Percentiles rank a stretch among this genome's conserved stretches.
phyloP scores from a whole-genome alignment of 768 basidiomycete genomes.

The Crepidotus variabilis region DNA sequence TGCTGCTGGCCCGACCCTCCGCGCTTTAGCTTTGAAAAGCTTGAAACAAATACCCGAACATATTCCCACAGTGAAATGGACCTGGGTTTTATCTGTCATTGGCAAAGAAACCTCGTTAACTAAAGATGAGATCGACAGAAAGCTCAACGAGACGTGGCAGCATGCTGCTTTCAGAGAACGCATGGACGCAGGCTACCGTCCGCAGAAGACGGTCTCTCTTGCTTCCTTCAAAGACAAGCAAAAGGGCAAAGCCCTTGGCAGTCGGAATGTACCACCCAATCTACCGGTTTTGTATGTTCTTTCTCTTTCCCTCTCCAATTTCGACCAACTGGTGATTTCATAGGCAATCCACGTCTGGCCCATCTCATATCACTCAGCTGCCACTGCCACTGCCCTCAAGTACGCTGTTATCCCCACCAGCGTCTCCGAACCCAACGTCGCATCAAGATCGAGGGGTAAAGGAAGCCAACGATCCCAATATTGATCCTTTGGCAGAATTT shows the following conservation, averaged over 20 bases:
- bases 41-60: constrained; percentile 58
- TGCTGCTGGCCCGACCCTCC: constrained; percentile 23
- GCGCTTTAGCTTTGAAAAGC: constrained; percentile 43
- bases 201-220: constrained; percentile 9
- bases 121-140: constrained; percentile 24
- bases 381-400: too few species aligned
- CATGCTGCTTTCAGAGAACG: constrained; percentile 47
- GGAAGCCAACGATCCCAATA: not conserved
- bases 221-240: constrained; percentile 17
- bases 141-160: constrained; percentile 33
- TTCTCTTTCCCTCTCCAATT: not conserved
- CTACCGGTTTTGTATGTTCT: not conserved
- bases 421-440: constrained; percentile 3
- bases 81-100: constrained; percentile 49
- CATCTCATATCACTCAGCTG: not conserved
- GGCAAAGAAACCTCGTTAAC: constrained; percentile 16
- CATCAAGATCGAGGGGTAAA: not conserved
- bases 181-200: constrained; percentile 38
- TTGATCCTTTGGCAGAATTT: constrained; percentile 64
- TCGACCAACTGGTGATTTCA: not conserved
- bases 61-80: constrained; percentile 64
- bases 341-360: too few species aligned
- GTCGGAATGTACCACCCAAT: constrained; percentile 1
- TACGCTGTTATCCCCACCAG: constrained; percentile 7
- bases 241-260: constrained; percentile 19